Conservation (phyloP, 441 rosid genomes). For the Arabidopsis lyrata region DNA sequence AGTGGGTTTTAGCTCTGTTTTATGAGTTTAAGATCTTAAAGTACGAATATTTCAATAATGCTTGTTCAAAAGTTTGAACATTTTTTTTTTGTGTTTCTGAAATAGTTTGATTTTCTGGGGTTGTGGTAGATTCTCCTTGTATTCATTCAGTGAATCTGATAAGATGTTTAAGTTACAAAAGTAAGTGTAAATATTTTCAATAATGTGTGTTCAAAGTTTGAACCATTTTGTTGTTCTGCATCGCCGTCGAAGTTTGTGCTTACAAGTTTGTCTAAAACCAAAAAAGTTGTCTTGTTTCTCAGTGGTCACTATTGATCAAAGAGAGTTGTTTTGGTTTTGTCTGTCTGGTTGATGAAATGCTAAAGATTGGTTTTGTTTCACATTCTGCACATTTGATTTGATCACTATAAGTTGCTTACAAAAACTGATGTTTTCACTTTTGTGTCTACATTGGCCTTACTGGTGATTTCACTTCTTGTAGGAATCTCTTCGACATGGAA, state of each 20-base stretch:
- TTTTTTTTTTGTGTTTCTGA: too few relatives aligned
- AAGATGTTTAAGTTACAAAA: too few relatives aligned
- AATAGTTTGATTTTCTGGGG: too few relatives aligned
- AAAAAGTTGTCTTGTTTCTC: slow-evolving; percentile 31
- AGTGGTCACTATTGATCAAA: slow-evolving; percentile 7
- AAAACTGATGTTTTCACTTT: slow-evolving; percentile 2
- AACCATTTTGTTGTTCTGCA: too few relatives aligned
- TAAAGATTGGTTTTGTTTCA: slow-evolving; percentile 12
- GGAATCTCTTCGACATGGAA: slow-evolving; percentile 52
- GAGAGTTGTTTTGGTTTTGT: slow-evolving; percentile 19
- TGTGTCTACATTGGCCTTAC: not conserved
- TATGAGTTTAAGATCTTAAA: not conserved
- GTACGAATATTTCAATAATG: not conserved
- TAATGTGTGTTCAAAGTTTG: slow-evolving; percentile 23
- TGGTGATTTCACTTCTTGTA: slow-evolving; percentile 22
- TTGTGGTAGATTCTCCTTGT: too few relatives aligned
- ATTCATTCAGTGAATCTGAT: too few relatives aligned
- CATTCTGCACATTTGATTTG: not conserved
- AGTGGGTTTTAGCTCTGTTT: slow-evolving; percentile 22
- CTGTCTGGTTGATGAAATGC: slow-evolving; percentile 14
- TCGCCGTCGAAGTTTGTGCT: not conserved
- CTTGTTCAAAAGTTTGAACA: slow-evolving; percentile 11
- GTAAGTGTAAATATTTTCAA: not conserved
- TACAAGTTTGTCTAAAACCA: slow-evolving; percentile 7
- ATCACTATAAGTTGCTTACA: not conserved